Evolutionary conservation across 2,329 filamentous ascomycete species (phyloP).

Genomic region (Xylogone sp.): DNA sequence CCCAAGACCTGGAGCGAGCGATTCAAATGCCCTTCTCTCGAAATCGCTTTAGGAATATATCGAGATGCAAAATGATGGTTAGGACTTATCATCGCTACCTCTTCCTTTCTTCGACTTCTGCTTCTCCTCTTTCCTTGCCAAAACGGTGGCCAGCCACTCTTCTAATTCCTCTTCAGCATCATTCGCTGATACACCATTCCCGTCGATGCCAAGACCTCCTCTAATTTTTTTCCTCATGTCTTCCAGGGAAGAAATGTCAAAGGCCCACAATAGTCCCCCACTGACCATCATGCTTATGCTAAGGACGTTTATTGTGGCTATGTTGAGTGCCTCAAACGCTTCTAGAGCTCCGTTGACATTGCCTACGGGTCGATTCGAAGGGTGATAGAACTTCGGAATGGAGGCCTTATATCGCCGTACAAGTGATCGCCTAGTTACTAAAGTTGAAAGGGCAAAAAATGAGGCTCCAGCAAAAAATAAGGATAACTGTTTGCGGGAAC

Average conservation of each 20-base stretch:
- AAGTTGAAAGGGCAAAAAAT: conserved; percentile 69
- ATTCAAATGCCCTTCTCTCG: neutral
- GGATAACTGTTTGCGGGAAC: conserved; percentile 53
- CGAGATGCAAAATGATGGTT: neutral
- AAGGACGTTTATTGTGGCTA: conserved; percentile 83
- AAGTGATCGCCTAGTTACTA: conserved; percentile 70
- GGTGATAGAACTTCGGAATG: conserved; percentile 69
- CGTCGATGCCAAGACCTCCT: conserved; percentile 35
- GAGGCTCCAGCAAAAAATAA: conserved; percentile 71
- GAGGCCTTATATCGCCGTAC: conserved; percentile 56
- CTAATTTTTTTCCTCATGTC: conserved; percentile 57
- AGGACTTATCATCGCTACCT: neutral
- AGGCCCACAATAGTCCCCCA: conserved; percentile 71
- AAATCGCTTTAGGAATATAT: neutral
- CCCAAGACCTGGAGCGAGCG: too few species aligned
- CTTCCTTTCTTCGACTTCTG: conserved; percentile 13
- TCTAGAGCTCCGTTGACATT: conserved; percentile 63
- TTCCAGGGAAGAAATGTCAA: conserved; percentile 68
- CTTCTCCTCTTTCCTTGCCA: conserved; percentile 53
- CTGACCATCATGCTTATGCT: conserved; percentile 70
- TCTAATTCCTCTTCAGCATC: conserved; percentile 59
- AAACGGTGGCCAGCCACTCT: conserved; percentile 55
- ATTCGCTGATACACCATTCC: conserved; percentile 13
- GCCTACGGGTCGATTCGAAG: conserved; percentile 50
- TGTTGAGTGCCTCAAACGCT: conserved; percentile 75